Evolutionary conservation across 2,329 filamentous ascomycete genomes (phyloP).

Genomic region (Ophiostoma pallidulum): DNA sequence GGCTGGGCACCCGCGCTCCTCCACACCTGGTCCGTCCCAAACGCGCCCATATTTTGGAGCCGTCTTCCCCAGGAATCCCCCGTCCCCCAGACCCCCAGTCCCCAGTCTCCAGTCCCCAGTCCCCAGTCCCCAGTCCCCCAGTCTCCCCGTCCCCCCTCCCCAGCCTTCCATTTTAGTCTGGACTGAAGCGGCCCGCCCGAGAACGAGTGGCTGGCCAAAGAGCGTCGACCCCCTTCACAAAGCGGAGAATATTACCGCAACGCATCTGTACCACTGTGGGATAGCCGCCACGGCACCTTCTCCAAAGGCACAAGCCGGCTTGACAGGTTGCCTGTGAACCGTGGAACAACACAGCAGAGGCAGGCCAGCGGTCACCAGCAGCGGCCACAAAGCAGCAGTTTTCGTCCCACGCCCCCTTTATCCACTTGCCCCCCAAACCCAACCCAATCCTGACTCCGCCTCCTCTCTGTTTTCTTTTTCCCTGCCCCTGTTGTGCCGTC

Average conservation of each 20-base stretch:
- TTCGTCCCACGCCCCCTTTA: background rate
- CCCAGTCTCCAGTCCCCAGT: no score
- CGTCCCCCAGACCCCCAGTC: no score
- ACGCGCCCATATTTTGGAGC: no score
- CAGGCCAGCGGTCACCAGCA: no score
- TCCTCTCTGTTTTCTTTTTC: background rate
- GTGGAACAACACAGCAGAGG: background rate
- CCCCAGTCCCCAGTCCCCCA: background rate
- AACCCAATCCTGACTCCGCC: no score
- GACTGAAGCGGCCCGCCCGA: slow-evolving; percentile 7
- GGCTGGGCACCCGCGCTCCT: no score
- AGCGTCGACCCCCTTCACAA: background rate
- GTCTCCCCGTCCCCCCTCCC: background rate
- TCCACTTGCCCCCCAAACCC: no score
- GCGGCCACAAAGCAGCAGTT: background rate
- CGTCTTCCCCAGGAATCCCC: no score
- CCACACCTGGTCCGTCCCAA: background rate
- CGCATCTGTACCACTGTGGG: no score
- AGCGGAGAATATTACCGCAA: slow-evolving; percentile 5
- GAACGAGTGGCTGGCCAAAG: slow-evolving; percentile 5
- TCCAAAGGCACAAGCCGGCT: background rate
- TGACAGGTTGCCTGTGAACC: background rate
- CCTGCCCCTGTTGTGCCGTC: background rate
- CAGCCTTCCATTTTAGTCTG: slow-evolving; percentile 8
- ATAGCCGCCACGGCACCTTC: no score